Conservation (phyloP, 441 rosid genomes). For the Croton laevigatus region DNA sequence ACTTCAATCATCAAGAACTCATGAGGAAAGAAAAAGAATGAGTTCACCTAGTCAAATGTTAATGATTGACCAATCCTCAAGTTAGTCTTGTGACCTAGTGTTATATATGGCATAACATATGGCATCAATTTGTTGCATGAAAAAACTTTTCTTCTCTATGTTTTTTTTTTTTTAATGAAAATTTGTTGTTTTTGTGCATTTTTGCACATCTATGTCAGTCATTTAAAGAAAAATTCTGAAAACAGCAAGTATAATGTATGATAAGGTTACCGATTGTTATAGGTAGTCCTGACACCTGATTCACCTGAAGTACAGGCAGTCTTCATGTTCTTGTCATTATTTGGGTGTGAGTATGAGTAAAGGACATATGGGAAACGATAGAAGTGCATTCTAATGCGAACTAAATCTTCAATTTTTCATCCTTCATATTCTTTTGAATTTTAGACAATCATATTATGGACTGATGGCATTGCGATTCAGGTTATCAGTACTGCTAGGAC, state of each 20-base stretch:
- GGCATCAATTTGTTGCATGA: background rate
- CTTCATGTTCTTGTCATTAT: background rate
- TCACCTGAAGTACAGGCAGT: background rate
- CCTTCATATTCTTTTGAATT: constrained; percentile 9
- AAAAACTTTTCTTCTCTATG: background rate
- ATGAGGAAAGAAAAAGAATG: background rate
- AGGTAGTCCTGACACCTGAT: background rate
- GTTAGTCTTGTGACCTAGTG: background rate
- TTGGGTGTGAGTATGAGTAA: background rate
- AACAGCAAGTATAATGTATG: background rate
- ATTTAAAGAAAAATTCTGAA: background rate
- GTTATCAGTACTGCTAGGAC: constrained; percentile 99
- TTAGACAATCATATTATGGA: constrained; percentile 5
- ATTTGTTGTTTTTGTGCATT: background rate
- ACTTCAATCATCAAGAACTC: background rate
- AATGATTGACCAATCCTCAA: background rate
- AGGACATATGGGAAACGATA: no score
- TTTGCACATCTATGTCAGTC: background rate
- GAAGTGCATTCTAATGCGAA: background rate
- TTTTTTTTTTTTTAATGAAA: background rate
- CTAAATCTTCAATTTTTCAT: no score
- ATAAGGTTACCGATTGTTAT: background rate
- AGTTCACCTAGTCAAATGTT: background rate
- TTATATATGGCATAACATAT: background rate
- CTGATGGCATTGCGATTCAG: constrained; percentile 38